Evolutionary conservation across 257 asterid genomes (phyloP).

Genomic region (Anisodus acutangulus): DNA sequence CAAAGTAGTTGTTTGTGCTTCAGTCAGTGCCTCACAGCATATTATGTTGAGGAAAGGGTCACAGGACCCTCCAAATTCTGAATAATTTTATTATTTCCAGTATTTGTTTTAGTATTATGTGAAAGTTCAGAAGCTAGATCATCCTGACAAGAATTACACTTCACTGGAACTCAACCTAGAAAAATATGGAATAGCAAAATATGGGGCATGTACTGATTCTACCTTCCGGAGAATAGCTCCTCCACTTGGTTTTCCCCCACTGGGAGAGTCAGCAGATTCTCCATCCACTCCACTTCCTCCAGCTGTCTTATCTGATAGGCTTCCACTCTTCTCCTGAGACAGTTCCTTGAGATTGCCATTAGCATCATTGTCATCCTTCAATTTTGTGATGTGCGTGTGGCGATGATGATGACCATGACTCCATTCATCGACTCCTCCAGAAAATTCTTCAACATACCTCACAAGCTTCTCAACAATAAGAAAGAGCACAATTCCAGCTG

Average conservation of each 20-base stretch:
- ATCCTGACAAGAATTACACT: slow-evolving; percentile 5
- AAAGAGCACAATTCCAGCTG: slow-evolving; percentile 92
- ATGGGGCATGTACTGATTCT: slow-evolving; percentile 19
- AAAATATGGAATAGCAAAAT: not conserved
- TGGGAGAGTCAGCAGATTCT: slow-evolving; percentile 41
- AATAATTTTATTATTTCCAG: not conserved
- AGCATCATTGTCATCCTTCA: slow-evolving; percentile 55
- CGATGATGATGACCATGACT: slow-evolving; percentile 75
- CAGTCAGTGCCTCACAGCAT: not conserved
- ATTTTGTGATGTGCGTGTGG: slow-evolving; percentile 54
- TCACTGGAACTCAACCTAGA: not conserved
- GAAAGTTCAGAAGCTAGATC: not conserved
- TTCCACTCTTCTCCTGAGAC: slow-evolving; percentile 49
- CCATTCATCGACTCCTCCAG: slow-evolving; percentile 63
- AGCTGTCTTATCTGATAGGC: slow-evolving; percentile 34
- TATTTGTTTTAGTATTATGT: not conserved
- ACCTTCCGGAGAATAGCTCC: slow-evolving; percentile 72
- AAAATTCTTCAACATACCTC: slow-evolving; percentile 83
- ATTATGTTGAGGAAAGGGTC: not conserved
- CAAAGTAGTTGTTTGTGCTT: not conserved
- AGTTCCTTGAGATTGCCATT: slow-evolving; percentile 48
- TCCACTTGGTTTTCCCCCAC: slow-evolving; percentile 42
- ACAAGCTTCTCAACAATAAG: slow-evolving; percentile 92
- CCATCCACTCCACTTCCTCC: slow-evolving; percentile 45
- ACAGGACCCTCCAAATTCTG: not conserved